Evolutionary conservation across 257 asterid genomes (phyloP).

Genomic region (Jaltomata sinuosa): DNA sequence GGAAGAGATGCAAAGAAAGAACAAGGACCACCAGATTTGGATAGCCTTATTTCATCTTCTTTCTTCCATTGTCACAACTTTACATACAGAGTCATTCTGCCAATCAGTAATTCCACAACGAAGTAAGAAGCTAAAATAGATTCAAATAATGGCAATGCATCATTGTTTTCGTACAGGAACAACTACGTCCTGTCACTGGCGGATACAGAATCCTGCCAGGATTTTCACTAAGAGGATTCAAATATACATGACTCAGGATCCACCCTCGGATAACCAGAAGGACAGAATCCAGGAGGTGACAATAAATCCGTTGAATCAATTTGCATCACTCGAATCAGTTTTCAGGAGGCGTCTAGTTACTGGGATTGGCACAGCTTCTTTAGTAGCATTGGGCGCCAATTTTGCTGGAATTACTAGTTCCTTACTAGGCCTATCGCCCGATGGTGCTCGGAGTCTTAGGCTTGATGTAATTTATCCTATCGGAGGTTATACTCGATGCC

Average conservation of each 20-base stretch:
- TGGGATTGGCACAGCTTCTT: constrained; percentile 58
- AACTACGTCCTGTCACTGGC: neutral
- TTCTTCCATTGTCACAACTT: neutral
- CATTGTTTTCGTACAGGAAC: neutral
- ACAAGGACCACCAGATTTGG: neutral
- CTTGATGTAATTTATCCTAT: constrained; percentile 77
- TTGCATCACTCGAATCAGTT: constrained; percentile 50
- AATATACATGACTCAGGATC: constrained; percentile 11
- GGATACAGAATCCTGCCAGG: neutral
- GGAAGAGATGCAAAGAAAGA: neutral
- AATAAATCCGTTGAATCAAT: constrained; percentile 36
- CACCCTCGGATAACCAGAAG: constrained; percentile 28
- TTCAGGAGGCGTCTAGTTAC: constrained; percentile 62
- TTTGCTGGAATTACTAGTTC: constrained; percentile 70
- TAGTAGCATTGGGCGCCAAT: constrained; percentile 67
- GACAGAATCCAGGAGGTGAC: constrained; percentile 17
- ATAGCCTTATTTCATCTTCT: neutral
- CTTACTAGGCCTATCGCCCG: constrained; percentile 68
- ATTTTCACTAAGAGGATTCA: neutral
- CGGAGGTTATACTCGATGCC: constrained; percentile 59
- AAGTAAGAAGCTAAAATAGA: neutral
- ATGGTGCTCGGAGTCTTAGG: constrained; percentile 55
- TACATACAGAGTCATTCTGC: neutral
- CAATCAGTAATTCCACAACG: too few species aligned
- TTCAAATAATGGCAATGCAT: neutral